Evolutionary conservation across 768 basidiomycete genomes (phyloP).

Genomic region (Macrolepiota dolichaula): DNA sequence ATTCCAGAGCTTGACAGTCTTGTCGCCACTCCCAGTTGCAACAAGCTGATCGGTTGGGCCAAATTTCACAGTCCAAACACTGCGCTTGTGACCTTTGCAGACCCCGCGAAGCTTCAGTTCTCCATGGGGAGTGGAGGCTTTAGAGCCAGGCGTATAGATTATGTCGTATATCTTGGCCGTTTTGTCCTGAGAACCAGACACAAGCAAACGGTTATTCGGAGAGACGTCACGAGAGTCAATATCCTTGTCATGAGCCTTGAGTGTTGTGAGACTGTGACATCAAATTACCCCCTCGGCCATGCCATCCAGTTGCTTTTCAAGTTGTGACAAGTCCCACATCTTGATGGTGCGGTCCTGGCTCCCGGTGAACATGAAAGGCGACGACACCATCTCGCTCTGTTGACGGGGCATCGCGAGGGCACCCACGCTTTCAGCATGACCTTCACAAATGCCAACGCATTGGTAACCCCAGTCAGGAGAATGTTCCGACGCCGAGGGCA

Average conservation of each 20-base stretch:
- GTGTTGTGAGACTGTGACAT: slow-evolving; percentile 78
- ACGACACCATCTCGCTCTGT: slow-evolving; percentile 23
- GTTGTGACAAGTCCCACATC: slow-evolving; percentile 87
- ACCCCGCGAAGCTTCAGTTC: slow-evolving; percentile 77
- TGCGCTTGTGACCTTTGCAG: slow-evolving; percentile 94
- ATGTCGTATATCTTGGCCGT: slow-evolving; percentile 90
- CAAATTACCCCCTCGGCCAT: slow-evolving; percentile 30
- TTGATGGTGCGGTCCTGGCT: slow-evolving; percentile 98
- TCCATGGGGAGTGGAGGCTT: slow-evolving; percentile 48
- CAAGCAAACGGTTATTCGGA: slow-evolving; percentile 84
- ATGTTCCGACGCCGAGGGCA: slow-evolving; percentile 24
- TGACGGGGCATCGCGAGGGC: slow-evolving; percentile 79
- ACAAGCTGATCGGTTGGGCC: slow-evolving; percentile 78
- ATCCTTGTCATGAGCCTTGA: slow-evolving; percentile 96
- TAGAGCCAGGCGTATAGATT: slow-evolving; percentile 42
- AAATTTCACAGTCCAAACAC: slow-evolving; percentile 94
- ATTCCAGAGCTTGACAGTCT: slow-evolving; percentile 92
- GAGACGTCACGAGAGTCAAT: slow-evolving; percentile 95
- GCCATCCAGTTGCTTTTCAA: slow-evolving; percentile 29
- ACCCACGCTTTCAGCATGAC: slow-evolving; percentile 92
- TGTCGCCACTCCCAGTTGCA: slow-evolving; percentile 94
- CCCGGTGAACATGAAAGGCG: slow-evolving; percentile 86
- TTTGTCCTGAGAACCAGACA: slow-evolving; percentile 94
- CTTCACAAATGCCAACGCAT: slow-evolving; percentile 87
- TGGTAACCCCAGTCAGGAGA: slow-evolving; percentile 48